Evolutionary conservation across 192 early-diverging fungal genomes (phyloP).

Genomic region (Dispira simplex): DNA sequence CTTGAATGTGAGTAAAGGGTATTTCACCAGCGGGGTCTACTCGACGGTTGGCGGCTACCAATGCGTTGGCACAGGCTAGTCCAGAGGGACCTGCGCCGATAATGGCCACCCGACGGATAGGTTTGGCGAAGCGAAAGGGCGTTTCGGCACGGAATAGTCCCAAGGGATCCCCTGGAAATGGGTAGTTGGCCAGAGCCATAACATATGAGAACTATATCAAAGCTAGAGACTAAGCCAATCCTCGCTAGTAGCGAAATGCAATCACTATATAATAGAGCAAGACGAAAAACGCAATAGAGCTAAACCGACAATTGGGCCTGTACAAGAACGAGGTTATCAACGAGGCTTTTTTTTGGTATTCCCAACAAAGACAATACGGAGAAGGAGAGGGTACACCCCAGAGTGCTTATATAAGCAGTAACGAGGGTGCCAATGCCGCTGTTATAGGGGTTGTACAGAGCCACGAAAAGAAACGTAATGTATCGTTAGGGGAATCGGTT

Average conservation of each 20-base stretch:
- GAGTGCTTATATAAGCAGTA: no score
- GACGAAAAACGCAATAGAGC: neutral
- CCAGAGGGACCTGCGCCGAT: constrained; percentile 1
- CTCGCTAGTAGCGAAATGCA: neutral
- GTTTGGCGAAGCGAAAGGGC: neutral
- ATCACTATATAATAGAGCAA: neutral
- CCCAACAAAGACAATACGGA: no score
- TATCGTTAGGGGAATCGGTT: no score
- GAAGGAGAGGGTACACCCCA: no score
- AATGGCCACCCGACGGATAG: constrained; percentile 4
- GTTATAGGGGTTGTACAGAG: no score
- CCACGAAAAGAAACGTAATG: no score
- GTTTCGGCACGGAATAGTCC: neutral
- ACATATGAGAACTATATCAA: neutral
- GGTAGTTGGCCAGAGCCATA: neutral
- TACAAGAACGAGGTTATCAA: no score
- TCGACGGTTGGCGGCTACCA: neutral
- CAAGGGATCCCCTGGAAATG: neutral
- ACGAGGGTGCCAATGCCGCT: no score
- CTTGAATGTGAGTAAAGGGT: neutral
- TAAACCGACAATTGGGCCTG: no score
- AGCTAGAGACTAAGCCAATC: neutral
- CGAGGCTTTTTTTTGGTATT: no score
- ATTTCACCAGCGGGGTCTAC: neutral
- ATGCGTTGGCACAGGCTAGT: neutral